Percentiles rank a stretch among this genome's conserved stretches.
These are phyloP conservation scores for Fusarium brachygibbosum DNA, from an alignment of 2,329 filamentous ascomycete genomes.

Conservation along the genomic window DNA sequence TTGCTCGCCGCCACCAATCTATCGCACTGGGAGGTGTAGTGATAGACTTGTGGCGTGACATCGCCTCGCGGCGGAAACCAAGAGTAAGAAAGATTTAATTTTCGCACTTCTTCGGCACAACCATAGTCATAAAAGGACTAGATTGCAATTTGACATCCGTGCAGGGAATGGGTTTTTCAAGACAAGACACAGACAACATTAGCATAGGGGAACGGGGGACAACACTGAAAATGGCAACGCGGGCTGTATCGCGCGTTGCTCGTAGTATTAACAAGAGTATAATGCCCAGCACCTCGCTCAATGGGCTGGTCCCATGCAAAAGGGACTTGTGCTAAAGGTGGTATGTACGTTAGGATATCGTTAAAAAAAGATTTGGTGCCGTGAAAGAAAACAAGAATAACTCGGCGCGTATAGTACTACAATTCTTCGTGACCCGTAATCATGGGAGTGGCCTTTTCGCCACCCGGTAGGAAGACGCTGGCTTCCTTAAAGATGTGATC, in stretches of 20 bases:
- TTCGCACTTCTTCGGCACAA: slow-evolving; percentile 99
- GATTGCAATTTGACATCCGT: slow-evolving; percentile 99
- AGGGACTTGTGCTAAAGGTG: slow-evolving; percentile 31
- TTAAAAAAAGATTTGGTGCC: slow-evolving; percentile 41
- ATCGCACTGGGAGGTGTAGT: slow-evolving; percentile 20
- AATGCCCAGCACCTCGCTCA: slow-evolving; percentile 32
- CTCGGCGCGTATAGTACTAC: slow-evolving; percentile 44
- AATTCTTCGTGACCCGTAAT: slow-evolving; percentile 55
- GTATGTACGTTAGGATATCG: slow-evolving; percentile 52
- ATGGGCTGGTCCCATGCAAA: slow-evolving; percentile 25
- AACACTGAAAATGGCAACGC: slow-evolving; percentile 34
- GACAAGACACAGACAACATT: slow-evolving; percentile 9
- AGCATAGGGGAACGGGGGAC: slow-evolving; percentile 11
- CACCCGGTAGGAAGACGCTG: slow-evolving; percentile 43
- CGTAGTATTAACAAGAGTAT: slow-evolving; percentile 49
- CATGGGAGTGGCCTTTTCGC: slow-evolving; percentile 42
- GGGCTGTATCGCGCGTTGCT: slow-evolving; percentile 38
- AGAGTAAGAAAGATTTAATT: slow-evolving; percentile 64
- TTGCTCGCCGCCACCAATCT: slow-evolving; percentile 50
- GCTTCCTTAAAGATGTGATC: slow-evolving; percentile 62
- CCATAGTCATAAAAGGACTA: slow-evolving; percentile 84
- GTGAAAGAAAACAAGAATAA: slow-evolving; percentile 37
- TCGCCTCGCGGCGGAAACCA: slow-evolving; percentile 48
- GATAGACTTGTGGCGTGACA: slow-evolving; percentile 45
- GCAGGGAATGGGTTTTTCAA: slow-evolving; percentile 64